Percentiles rank a stretch among this genome's conserved stretches.
These are phyloP conservation scores for Lactarius hatsudake DNA, from an alignment of 768 basidiomycete genomes.

Conservation along the genomic window DNA sequence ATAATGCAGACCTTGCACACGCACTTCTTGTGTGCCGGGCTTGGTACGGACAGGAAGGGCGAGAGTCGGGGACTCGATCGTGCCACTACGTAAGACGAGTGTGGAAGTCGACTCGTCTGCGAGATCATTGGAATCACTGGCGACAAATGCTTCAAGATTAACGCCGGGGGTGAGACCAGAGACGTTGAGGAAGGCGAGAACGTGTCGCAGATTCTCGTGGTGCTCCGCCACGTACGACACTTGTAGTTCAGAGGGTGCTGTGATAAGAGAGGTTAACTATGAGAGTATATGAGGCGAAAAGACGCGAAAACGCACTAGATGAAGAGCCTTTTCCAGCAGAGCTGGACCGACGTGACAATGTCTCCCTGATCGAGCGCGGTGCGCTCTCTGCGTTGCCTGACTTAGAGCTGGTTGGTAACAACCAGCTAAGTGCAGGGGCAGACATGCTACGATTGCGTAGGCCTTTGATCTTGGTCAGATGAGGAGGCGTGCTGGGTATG, in stretches of 20 bases:
- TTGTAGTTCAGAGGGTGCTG: slow-evolving; percentile 31
- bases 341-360: slow-evolving; percentile 30
- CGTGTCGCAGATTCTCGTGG: slow-evolving; percentile 80
- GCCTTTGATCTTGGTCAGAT: slow-evolving; percentile 33
- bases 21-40: slow-evolving; percentile 61
- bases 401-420: slow-evolving; percentile 30
- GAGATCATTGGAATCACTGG: slow-evolving; percentile 41
- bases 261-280: background rate
- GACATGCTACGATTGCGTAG: slow-evolving; percentile 38
- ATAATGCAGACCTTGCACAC: slow-evolving; percentile 53
- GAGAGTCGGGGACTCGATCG: slow-evolving; percentile 54
- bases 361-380: slow-evolving; percentile 23
- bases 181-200: slow-evolving; percentile 70
- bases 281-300: background rate
- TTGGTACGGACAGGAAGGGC: slow-evolving; percentile 53
- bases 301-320: slow-evolving; percentile 29
- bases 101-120: slow-evolving; percentile 22
- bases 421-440: slow-evolving; percentile 36
- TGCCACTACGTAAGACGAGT: slow-evolving; percentile 60
- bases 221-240: slow-evolving; percentile 67
- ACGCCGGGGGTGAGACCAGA: slow-evolving; percentile 47
- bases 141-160: slow-evolving; percentile 65
- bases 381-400: slow-evolving; percentile 27
- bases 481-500: slow-evolving; percentile 32
- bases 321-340: slow-evolving; percentile 32